A percentile compares a stretch with the other conserved stretches of the same genome.
Conservation (phyloP, 139 green algal genomes). For the Chlamydomonas sphaeroides region DNA sequence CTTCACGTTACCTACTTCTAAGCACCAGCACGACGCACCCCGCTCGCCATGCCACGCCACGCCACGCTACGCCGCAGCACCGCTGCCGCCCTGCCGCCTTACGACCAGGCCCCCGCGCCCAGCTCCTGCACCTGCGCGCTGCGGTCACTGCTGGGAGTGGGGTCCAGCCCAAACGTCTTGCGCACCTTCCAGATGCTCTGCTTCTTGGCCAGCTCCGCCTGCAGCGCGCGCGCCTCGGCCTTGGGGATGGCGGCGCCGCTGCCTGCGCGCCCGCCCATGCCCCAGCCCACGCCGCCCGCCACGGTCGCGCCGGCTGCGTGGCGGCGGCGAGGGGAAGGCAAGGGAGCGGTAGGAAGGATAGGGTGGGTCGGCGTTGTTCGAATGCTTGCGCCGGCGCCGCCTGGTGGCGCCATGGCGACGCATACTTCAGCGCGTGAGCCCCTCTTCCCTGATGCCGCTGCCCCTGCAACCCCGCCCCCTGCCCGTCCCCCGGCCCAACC, state of each 20-base stretch:
- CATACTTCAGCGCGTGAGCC: neutral
- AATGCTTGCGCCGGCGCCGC: too few species aligned
- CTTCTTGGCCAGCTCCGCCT: slow-evolving; percentile 46
- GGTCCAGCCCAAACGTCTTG: slow-evolving; percentile 47
- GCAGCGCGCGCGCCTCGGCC: neutral
- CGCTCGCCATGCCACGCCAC: too few species aligned
- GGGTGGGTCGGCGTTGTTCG: too few species aligned
- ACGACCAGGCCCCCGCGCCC: slow-evolving; percentile 40
- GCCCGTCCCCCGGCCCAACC: neutral
- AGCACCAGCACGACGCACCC: too few species aligned
- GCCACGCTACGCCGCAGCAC: too few species aligned
- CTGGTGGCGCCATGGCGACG: too few species aligned
- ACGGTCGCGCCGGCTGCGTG: slow-evolving; percentile 10
- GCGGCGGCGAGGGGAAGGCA: too few species aligned
- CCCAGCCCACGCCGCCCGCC: slow-evolving; percentile 46
- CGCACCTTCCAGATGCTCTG: slow-evolving; percentile 45
- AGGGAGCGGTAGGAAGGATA: too few species aligned
- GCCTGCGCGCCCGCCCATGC: slow-evolving; percentile 4
- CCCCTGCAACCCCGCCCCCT: neutral
- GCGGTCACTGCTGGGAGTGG: slow-evolving; percentile 34
- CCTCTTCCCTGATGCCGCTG: neutral
- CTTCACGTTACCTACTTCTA: too few species aligned
- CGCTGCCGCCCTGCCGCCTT: too few species aligned
- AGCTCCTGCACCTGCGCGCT: slow-evolving; percentile 43
- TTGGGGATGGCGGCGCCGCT: neutral